A percentile compares a stretch with the other conserved stretches of the same genome.
Evolutionary conservation across 1,284 basidiomycete species (phyloP).

Genomic region (Cystobasidium slooffiae): DNA sequence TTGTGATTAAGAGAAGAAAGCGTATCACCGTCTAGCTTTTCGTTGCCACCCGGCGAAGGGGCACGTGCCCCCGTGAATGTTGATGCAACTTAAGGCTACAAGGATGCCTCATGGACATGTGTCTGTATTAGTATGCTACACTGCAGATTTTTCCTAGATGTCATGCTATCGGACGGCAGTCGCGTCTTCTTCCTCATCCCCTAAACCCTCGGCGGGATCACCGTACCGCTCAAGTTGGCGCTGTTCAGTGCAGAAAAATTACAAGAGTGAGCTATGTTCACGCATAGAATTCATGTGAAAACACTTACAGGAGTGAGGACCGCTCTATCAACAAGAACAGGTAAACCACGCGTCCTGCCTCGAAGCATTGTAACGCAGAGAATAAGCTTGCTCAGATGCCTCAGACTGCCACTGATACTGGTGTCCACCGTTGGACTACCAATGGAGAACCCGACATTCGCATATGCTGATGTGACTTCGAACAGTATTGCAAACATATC

Average conservation of each 20-base stretch:
- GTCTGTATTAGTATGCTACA: constrained; percentile 16
- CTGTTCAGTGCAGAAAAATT: background rate
- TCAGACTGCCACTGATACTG: constrained; percentile 78
- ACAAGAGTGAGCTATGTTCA: background rate
- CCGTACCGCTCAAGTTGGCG: constrained; percentile 29
- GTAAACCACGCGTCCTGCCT: constrained; percentile 82
- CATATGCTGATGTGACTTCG: constrained; percentile 87
- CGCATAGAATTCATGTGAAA: background rate
- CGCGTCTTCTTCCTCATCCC: constrained; percentile 3
- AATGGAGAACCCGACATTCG: constrained; percentile 82
- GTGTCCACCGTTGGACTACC: constrained; percentile 64
- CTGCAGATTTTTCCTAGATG: background rate
- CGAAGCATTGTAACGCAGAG: constrained; percentile 83
- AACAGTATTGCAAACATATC: constrained; percentile 59
- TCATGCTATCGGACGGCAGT: background rate
- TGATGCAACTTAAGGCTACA: background rate
- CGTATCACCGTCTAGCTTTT: too few relatives aligned
- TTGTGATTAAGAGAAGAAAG: too few relatives aligned
- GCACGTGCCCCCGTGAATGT: too few relatives aligned
- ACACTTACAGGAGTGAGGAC: constrained; percentile 35
- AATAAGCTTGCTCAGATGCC: constrained; percentile 82
- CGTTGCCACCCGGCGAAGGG: too few relatives aligned
- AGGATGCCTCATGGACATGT: background rate
- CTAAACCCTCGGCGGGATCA: constrained; percentile 17
- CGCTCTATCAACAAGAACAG: constrained; percentile 46